Conservation (phyloP, 2,329 filamentous ascomycete genomes). For the Monosporascus sp. region DNA sequence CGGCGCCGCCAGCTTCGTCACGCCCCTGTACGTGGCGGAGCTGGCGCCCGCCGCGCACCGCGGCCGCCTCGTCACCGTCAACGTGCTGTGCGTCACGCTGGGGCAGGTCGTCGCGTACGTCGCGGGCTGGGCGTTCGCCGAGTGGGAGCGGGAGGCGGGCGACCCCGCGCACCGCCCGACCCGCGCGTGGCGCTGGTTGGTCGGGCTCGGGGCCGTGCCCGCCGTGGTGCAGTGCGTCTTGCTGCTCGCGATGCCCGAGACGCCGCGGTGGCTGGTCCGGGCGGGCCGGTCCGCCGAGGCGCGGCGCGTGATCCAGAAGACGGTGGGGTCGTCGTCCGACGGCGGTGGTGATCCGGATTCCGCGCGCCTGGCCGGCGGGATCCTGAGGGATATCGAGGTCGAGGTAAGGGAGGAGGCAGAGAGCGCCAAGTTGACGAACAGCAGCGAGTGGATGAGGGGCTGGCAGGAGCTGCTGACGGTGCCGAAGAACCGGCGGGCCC, state of each 20-base stretch:
- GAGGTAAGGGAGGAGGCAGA: slow-evolving; percentile 69
- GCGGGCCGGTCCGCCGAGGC: slow-evolving; percentile 59
- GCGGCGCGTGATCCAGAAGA: slow-evolving; percentile 58
- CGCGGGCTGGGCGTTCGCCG: slow-evolving; percentile 70
- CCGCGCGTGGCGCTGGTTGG: slow-evolving; percentile 85
- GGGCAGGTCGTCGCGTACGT: slow-evolving; percentile 89
- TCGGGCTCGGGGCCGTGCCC: slow-evolving; percentile 76
- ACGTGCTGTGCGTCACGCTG: slow-evolving; percentile 76
- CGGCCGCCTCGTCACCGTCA: slow-evolving; percentile 76
- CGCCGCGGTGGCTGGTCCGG: slow-evolving; percentile 80
- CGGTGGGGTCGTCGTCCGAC: slow-evolving; percentile 27
- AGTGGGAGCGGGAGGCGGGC: slow-evolving; percentile 31
- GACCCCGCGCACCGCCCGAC: slow-evolving; percentile 19
- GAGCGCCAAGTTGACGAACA: slow-evolving; percentile 37
- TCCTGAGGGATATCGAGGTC: slow-evolving; percentile 65
- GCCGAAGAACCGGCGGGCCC: slow-evolving; percentile 64
- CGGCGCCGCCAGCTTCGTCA: slow-evolving; percentile 74
- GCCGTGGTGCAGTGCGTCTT: slow-evolving; percentile 67
- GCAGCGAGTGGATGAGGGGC: slow-evolving; percentile 34
- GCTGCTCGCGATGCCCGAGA: slow-evolving; percentile 75
- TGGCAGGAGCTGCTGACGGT: slow-evolving; percentile 52
- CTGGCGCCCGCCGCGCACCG: slow-evolving; percentile 71
- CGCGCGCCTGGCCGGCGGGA: slow-evolving; percentile 46
- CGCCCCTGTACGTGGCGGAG: slow-evolving; percentile 85
- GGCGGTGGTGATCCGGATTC: slow-evolving; percentile 12